A percentile compares a stretch with the other conserved stretches of the same genome.
Evolutionary conservation across 441 rosid genomes (phyloP).

Genomic region (Gossypium laxum): DNA sequence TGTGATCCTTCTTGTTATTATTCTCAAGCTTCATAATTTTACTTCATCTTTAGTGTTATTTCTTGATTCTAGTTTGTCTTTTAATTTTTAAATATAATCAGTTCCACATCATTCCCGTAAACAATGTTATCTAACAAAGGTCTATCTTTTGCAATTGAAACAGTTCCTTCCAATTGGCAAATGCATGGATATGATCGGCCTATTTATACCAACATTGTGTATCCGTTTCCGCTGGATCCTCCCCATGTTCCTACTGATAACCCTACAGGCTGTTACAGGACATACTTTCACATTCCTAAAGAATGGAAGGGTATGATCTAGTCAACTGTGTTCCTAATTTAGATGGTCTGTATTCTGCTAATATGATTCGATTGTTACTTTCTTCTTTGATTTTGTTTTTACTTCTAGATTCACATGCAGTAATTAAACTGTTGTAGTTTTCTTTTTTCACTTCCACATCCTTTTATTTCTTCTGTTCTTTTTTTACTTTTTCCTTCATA

Average conservation of each 20-base stretch:
- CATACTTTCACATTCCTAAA: slow-evolving; percentile 64
- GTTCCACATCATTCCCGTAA: neutral
- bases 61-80: neutral
- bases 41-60: neutral
- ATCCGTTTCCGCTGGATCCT: slow-evolving; percentile 77
- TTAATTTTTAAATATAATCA: neutral
- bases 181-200: slow-evolving; percentile 92
- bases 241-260: slow-evolving; percentile 70
- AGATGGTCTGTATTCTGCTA: neutral
- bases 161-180: slow-evolving; percentile 99
- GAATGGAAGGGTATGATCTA: slow-evolving; percentile 72
- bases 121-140: slow-evolving; percentile 13
- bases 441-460: neutral
- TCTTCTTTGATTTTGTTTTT: slow-evolving; percentile 1
- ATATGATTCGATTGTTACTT: neutral
- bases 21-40: neutral
- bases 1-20: neutral
- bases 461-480: neutral
- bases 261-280: slow-evolving; percentile 95
- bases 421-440: neutral
- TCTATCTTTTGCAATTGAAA: slow-evolving; percentile 24
- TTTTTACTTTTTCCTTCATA: neutral
- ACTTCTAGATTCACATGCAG: neutral
- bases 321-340: slow-evolving; percentile 11
- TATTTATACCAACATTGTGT: slow-evolving; percentile 69